Conservation (phyloP, 2,329 filamentous ascomycete species). For the Penicillium nordicum region DNA sequence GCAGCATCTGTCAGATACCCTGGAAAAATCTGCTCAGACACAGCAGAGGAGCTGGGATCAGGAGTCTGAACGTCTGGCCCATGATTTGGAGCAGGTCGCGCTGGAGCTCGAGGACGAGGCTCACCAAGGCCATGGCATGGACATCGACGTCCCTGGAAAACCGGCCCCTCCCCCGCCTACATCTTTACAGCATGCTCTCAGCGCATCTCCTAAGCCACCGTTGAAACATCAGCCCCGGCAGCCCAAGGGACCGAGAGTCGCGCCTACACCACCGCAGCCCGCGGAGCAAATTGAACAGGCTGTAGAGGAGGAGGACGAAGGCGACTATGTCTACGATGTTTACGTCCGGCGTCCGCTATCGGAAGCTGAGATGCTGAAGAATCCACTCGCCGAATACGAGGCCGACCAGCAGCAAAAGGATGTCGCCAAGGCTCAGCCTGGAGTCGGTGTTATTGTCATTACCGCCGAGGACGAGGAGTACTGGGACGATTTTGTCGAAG, state of each 20-base stretch:
- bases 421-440: conserved; percentile 31
- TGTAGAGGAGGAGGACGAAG: conserved; percentile 42
- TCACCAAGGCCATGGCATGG: conserved; percentile 17
- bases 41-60: conserved; percentile 42
- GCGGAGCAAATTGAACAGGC: neutral
- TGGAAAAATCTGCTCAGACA: conserved; percentile 35
- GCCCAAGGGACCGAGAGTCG: conserved; percentile 29
- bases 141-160: conserved; percentile 13
- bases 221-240: conserved; percentile 39
- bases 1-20: conserved; percentile 30
- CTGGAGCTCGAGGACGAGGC: conserved; percentile 39
- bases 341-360: conserved; percentile 53
- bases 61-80: conserved; percentile 42
- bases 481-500: conserved; percentile 56
- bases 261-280: conserved; percentile 3
- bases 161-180: neutral
- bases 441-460: conserved; percentile 44
- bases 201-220: conserved; percentile 24
- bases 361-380: conserved; percentile 32
- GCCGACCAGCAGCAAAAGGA: conserved; percentile 28
- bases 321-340: conserved; percentile 60
- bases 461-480: conserved; percentile 47
- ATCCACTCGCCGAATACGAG: conserved; percentile 33
- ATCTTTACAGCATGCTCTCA: neutral
- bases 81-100: conserved; percentile 43